These are phyloP conservation scores for Kodamaea hsintzibuensis DNA, from an alignment of 805 yeast species.

Conservation along the genomic window DNA sequence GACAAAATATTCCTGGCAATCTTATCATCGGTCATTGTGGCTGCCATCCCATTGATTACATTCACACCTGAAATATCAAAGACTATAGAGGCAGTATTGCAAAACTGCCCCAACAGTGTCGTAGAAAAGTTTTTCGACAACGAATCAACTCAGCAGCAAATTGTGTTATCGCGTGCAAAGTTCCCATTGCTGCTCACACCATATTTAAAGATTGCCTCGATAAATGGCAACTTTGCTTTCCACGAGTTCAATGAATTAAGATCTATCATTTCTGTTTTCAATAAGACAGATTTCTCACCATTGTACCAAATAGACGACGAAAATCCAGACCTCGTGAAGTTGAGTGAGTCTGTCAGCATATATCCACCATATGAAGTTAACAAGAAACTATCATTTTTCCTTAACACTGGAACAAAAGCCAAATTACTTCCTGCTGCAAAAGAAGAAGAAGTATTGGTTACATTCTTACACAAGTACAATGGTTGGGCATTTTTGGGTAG, in stretches of 20 bases:
- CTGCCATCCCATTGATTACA: conserved; percentile 51
- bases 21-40: conserved; percentile 43
- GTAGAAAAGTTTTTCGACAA: conserved; percentile 47
- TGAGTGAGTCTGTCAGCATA: conserved; percentile 49
- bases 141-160: conserved; percentile 42
- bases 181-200: conserved; percentile 68
- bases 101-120: conserved; percentile 45
- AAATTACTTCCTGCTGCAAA: conserved; percentile 57
- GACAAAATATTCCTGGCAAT: conserved; percentile 55
- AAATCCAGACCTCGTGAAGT: conserved; percentile 52
- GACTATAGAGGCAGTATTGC: conserved; percentile 43
- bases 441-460: conserved; percentile 44
- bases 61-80: conserved; percentile 46
- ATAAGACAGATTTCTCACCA: conserved; percentile 36
- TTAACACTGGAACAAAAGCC: conserved; percentile 61
- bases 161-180: conserved; percentile 66
- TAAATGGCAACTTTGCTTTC: conserved; percentile 67
- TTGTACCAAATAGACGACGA: conserved; percentile 51
- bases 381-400: conserved; percentile 45
- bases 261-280: conserved; percentile 59
- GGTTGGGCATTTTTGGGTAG: conserved; percentile 91
- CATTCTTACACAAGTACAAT: conserved; percentile 71
- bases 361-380: conserved; percentile 58
- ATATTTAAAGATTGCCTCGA: conserved; percentile 57
- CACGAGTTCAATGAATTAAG: conserved; percentile 58